Evolutionary conservation across 257 asterid species (phyloP), one percentile per base, ranked within the genome.

Genomic region (Nicotiana otophora): DNA sequence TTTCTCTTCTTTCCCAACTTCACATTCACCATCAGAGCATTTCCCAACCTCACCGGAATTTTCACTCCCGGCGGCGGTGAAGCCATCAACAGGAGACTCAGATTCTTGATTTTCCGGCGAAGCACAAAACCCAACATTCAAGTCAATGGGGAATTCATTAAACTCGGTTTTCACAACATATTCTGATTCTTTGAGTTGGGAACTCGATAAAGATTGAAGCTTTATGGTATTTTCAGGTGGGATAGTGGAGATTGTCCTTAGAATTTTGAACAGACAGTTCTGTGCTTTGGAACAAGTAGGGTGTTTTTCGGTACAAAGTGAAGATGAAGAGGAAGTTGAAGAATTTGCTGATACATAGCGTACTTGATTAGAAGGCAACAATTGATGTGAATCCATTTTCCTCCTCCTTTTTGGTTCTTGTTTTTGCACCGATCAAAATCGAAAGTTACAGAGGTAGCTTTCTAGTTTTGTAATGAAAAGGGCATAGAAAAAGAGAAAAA

Each of bases 201-300:
- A 9, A 51, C 9, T 61, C 7, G 7, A 16, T 31, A 70, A 20
- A 31, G 81, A 10, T 62, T 19, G 72, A 66, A 31, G 10, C 15
- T 70, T 67, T 17, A 20, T 20, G 9, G 26, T 19, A 11, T 2
- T 17, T 12, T 46, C 17, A 15, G 77, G 39, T 9, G 86, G 86
- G 53, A 78, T 20, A 65, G 83, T 83, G 48, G 75, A 76, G 23
- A 83, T 83, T 54, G 33, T 83, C 14, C 54, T 82, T 19, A 83
- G 86, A 78, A 83, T 83, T 76, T 78, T 83, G 51, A 63, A 69
- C 6, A 83, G 81, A 68, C 65, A 65, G 5, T 63, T 65, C 42
- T 83, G 86, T 36, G 83, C 75, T 83, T 57, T 83, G 74, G 86
- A 83, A 17, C 42, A 39, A 55, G 74, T 69, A 20, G 61, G 51